Conservation (phyloP, 805 yeast species). For the Yamadazyma scolyti region DNA sequence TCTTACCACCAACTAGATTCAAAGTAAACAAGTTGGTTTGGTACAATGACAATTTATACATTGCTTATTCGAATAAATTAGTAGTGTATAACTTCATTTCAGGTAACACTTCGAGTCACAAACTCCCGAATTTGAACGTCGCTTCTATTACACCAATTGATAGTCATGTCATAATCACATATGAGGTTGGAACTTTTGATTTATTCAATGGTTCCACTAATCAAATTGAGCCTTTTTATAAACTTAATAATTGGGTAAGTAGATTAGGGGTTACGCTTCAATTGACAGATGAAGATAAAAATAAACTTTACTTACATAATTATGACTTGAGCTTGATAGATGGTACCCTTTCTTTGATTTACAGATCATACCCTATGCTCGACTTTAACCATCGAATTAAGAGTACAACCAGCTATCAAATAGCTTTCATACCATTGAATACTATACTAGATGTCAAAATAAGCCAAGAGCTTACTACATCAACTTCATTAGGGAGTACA, state of each 20-base stretch:
- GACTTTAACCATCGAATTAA: constrained; percentile 22
- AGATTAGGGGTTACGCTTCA: no score
- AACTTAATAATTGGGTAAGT: no score
- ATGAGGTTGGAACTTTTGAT: constrained; percentile 7
- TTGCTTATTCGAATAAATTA: constrained; percentile 1
- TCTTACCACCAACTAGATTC: constrained; percentile 6
- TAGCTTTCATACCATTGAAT: constrained; percentile 21
- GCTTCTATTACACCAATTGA: constrained; percentile 4
- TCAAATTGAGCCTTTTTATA: no score
- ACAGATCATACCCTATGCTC: constrained; percentile 23
- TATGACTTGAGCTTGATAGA: no score
- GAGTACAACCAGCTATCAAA: constrained; percentile 20
- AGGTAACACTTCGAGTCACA: no score
- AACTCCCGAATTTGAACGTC: constrained; percentile 1
- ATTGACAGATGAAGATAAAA: no score
- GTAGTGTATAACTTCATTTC: constrained; percentile 1
- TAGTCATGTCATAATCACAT: constrained; percentile 3
- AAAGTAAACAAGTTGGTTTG: constrained; percentile 2
- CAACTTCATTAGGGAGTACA: constrained; percentile 22
- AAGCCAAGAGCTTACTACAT: constrained; percentile 1
- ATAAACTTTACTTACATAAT: no score
- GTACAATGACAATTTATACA: neutral
- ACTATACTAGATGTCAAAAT: constrained; percentile 4
- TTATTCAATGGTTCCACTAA: no score
- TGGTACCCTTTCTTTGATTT: constrained; percentile 20